Evolutionary conservation across 148 eudicot species (phyloP), one percentile per base, ranked within the genome.

Genomic region (Rhododendron ovatum): DNA sequence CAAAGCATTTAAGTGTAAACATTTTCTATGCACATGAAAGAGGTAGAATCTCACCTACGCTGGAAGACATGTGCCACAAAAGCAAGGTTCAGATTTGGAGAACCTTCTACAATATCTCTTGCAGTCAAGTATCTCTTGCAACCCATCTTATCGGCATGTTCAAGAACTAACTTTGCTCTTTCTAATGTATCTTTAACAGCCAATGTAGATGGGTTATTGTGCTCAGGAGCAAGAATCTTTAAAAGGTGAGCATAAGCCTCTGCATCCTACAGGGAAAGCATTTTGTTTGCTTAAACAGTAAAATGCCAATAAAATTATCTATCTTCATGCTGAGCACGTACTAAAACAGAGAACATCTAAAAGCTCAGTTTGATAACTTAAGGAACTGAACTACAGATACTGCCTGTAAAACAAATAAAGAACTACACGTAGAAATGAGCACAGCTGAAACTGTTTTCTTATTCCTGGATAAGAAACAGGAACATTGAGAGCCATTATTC

Each of bases 101-200:
- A 98, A 80, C 99, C 99, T 88, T 98, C 99, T 67, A 98, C 98
- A 87, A 98, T 98, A 91, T 98, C 99, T 89, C 92, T 95, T 78
- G 99, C 98, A 82, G 99, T 98, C 88, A 98, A 90, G 90, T 98
- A 98, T 94, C 99, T 93, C 90, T 95, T 98, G 90, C 99, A 98
- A 26, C 99, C 99, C 99, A 98, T 98, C 90, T 89, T 98, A 88
- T 95, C 99, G 59, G 99, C 98, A 90, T 98, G 99, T 87, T 98
- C 98, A 87, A 98, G 98, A 47, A 98, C 93, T 88, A 98, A 90
- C 82, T 94, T 98, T 45, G 99, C 99, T 91, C 96, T 93, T 89
- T 90, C 88, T 63, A 95, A 88, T 85, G 86, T 91, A 89, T 98
- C 95, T 87, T 91, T 98, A 39, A 89, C 93, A n/a, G 89, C 85